Evolutionary conservation across 148 eudicot species (phyloP).

Genomic region (Camellia japonica): DNA sequence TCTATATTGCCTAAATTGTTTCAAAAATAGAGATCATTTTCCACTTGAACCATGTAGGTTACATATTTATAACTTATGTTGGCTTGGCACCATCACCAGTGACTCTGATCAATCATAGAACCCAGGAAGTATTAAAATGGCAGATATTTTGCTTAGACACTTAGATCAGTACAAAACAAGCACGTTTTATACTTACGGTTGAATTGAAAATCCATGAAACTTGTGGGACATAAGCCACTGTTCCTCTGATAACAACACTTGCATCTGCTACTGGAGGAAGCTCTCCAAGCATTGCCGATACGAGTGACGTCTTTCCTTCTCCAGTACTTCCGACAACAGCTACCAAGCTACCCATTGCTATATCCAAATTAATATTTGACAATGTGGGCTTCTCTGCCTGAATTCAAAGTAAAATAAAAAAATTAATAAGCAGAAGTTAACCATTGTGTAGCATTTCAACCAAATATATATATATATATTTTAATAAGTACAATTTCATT

Average conservation of each 20-base stretch:
- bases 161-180: constrained; percentile 1
- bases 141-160: neutral
- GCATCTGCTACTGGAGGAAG: constrained; percentile 66
- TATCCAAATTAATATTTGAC: constrained; percentile 70
- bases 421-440: neutral
- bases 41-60: neutral
- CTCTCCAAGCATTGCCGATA: constrained; percentile 98
- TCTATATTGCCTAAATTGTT: no score
- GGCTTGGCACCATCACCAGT: neutral
- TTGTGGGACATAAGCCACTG: constrained; percentile 90
- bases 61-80: neutral
- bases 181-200: constrained; percentile 54
- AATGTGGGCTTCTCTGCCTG: constrained; percentile 82
- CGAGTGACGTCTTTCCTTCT: constrained; percentile 93
- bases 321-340: constrained; percentile 96
- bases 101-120: neutral
- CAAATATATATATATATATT: no score
- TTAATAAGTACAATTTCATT: no score
- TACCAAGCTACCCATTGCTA: constrained; percentile 81
- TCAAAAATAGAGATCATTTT: neutral
- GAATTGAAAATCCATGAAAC: constrained; percentile 99
- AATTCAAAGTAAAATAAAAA: constrained; percentile 12
- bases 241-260: constrained; percentile 70
- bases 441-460: no score
- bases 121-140: neutral